A percentile compares a stretch with the other conserved stretches of the same genome.
phyloP scores from a whole-genome alignment of 2,329 filamentous ascomycete species.

The Penicillium sp. region DNA sequence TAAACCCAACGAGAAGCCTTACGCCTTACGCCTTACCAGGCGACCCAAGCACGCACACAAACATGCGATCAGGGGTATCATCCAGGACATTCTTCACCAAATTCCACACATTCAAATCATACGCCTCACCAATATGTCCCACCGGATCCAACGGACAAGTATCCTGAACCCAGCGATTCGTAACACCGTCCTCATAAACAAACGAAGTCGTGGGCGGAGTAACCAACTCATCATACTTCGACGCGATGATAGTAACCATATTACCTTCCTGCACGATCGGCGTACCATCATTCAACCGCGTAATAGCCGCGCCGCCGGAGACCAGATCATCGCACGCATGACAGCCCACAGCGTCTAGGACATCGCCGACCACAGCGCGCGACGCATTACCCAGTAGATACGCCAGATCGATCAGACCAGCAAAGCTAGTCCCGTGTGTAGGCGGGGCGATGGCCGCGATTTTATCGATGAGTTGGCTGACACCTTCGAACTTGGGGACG shows the following conservation, averaged over 20 bases:
- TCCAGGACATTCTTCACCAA: conserved; percentile 46
- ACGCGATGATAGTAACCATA: conserved; percentile 43
- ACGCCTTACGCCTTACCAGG: conserved; percentile 31
- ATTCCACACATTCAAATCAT: conserved; percentile 49
- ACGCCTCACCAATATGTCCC: conserved; percentile 47
- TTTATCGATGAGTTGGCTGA: conserved; percentile 40
- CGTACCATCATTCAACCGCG: conserved; percentile 40
- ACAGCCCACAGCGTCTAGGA: conserved; percentile 40
- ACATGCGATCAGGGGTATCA: conserved; percentile 34
- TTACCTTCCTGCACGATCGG: conserved; percentile 46
- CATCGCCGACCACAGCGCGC: conserved; percentile 30
- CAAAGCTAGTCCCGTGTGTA: conserved; percentile 43
- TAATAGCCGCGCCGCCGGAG: conserved; percentile 37
- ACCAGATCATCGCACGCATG: conserved; percentile 43
- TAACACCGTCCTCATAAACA: conserved; percentile 41
- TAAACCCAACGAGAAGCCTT: not conserved
- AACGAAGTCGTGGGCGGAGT: conserved; percentile 42
- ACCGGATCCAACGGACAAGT: conserved; percentile 42
- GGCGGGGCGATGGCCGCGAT: conserved; percentile 46
- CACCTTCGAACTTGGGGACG: conserved; percentile 47
- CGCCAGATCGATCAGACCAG: conserved; percentile 38
- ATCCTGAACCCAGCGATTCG: conserved; percentile 43
- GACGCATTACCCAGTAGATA: conserved; percentile 37
- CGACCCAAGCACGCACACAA: conserved; percentile 39
- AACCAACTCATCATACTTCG: conserved; percentile 43